Conservation (phyloP, 148 eudicot genomes). For the Polygonum aviculare region DNA sequence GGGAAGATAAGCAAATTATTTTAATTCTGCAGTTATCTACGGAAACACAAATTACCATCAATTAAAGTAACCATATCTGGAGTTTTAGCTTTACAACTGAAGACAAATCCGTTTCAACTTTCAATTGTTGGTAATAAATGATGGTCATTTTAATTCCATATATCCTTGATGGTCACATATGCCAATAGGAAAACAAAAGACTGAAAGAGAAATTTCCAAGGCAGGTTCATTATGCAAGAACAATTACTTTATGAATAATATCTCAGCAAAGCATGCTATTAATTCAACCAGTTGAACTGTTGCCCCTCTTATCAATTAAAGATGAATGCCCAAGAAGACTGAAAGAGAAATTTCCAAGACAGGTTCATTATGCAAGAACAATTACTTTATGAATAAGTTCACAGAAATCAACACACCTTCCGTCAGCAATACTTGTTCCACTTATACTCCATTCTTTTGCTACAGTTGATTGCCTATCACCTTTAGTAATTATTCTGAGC, state of each 20-base stretch:
- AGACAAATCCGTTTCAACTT: background rate
- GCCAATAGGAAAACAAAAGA: background rate
- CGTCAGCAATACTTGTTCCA: slow-evolving; percentile 91
- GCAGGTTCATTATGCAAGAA: background rate
- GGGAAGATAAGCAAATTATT: background rate
- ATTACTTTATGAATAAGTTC: background rate
- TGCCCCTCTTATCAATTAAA: background rate
- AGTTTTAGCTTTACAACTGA: background rate
- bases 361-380: background rate
- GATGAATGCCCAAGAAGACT: background rate
- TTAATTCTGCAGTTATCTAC: background rate
- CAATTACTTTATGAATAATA: background rate
- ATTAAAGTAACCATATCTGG: background rate
- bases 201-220: background rate
- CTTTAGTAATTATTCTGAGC: slow-evolving; percentile 75
- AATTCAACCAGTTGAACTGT: background rate
- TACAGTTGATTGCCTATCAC: slow-evolving; percentile 74
- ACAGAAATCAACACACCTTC: slow-evolving; percentile 51
- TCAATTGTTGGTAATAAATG: background rate
- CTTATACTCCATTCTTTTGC: slow-evolving; percentile 95
- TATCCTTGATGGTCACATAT: background rate
- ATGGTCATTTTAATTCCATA: background rate
- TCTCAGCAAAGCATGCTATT: background rate
- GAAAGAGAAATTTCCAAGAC: background rate
- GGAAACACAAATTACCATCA: background rate